phyloP scores from a whole-genome alignment of 139 green algal genomes.

The Asterochloris sp. region DNA sequence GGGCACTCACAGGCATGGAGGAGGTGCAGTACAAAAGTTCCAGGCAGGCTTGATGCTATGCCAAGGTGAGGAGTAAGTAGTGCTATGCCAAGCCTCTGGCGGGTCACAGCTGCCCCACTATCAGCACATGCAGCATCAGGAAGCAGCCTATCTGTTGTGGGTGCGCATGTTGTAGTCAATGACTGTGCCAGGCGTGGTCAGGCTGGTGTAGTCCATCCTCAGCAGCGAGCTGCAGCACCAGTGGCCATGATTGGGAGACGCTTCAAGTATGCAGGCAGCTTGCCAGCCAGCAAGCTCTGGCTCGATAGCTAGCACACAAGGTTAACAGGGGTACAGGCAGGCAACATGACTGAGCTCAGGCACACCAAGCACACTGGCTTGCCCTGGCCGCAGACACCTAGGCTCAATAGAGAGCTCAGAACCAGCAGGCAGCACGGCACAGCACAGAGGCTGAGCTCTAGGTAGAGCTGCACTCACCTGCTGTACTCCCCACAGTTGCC shows the following conservation, averaged over 20 bases:
- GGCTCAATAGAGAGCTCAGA: not conserved
- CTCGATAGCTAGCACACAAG: no score
- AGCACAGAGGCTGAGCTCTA: no score
- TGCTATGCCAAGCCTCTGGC: no score
- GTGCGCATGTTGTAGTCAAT: constrained; percentile 81
- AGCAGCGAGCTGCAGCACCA: constrained; percentile 55
- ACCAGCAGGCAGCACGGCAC: not conserved
- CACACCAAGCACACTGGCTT: not conserved
- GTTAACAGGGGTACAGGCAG: no score
- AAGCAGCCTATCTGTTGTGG: constrained; percentile 9
- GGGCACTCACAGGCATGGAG: not conserved
- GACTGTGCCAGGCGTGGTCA: constrained; percentile 69
- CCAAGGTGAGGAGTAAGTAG: no score
- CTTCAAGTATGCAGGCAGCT: not conserved
- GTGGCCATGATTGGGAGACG: not conserved
- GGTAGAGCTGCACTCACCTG: no score
- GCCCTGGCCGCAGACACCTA: not conserved
- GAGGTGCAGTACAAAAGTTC: not conserved
- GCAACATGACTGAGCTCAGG: no score
- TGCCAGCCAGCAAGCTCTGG: no score
- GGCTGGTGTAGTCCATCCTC: constrained; percentile 71
- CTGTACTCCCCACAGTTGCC: not conserved
- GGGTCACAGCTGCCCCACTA: not conserved
- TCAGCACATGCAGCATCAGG: not conserved
- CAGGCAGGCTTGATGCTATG: no score